Evolutionary conservation across 208 protist species (phyloP).

Genomic region (Crithidia fasciculata): DNA sequence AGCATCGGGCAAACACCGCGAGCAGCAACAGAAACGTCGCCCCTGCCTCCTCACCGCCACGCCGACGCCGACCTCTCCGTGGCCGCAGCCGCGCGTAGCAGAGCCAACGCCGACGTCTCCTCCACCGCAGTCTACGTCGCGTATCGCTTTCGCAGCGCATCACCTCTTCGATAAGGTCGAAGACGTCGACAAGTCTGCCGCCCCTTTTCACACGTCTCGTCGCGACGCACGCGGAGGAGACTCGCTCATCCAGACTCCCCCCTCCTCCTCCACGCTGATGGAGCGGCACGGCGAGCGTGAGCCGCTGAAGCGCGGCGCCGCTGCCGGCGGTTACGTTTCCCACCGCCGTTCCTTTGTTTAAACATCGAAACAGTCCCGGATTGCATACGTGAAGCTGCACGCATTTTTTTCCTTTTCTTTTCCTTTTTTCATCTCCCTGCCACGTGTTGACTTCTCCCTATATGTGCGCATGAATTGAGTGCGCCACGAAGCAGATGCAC

Average conservation of each 20-base stretch:
- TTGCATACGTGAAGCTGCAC: background rate
- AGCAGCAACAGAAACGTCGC: no score
- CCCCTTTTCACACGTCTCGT: background rate
- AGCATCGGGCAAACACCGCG: background rate
- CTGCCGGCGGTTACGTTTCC: background rate
- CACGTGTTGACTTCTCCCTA: no score
- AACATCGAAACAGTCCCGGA: background rate
- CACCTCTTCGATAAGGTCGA: conserved; percentile 12
- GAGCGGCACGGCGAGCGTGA: background rate
- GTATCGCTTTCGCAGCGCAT: conserved; percentile 9
- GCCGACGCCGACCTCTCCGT: conserved; percentile 8
- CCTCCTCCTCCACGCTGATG: conserved; percentile 3
- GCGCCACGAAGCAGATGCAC: no score
- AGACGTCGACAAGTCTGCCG: background rate
- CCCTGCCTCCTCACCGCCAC: background rate
- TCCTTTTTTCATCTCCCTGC: background rate
- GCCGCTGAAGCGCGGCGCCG: background rate
- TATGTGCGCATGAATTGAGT: no score
- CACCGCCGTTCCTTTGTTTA: conserved; percentile 17
- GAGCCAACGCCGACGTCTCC: background rate
- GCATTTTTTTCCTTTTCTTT: background rate
- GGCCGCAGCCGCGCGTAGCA: conserved; percentile 17
- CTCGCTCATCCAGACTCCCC: conserved; percentile 17
- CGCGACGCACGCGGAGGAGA: background rate
- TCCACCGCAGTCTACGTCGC: background rate